Evolutionary conservation across 306 rosid species (phyloP), one percentile per base, ranked within the genome.

Genomic region (Quercus wislizeni): DNA sequence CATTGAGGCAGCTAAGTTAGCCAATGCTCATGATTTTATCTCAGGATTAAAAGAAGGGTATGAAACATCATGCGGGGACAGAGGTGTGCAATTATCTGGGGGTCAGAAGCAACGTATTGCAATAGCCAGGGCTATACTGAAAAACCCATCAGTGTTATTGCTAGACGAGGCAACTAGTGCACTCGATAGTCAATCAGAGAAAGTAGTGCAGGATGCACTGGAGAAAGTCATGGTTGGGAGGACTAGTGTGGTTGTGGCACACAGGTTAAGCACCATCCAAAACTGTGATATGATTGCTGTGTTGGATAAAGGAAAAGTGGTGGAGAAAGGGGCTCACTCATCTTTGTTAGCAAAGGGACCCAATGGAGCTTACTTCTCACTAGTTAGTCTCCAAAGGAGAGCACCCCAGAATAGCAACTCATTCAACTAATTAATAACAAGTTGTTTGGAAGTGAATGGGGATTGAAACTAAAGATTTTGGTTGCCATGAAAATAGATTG

Each of bases 101-200:
- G 99, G 99, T 0, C 97, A 94, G n/a, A 94, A 94, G 74, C 97
- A 94, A 15, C 87, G 98, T 20, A 86, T 94, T 31, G 98, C 98
- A 5, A 94, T 92, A 55, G 98, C 97, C 0, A 74, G 98, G 4
- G 98, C 98, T 1, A 92, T 94, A 79, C 5, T 94, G 76, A 90
- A 87, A 76, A 88, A 94, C 31, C 99, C 97, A 0, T 65, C 74
- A 4, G 88, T 92, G 27, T 71, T 94, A 41, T 20, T 94, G 11
- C 2, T 94, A n/a, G 99, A 94, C 57, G 97, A 94, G 80, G 99
- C 99, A 0, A 92, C 97, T 0, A 94, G 99, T 51, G 99, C 97
- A 0, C 88, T 94, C 2, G 99, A 94, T 69, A 90, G 94, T 23
- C 92, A 86, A 2, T 91, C 97, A 0, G 99, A 94, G 87, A 91